phyloP scores from a whole-genome alignment of 1,284 basidiomycete genomes.

The Bjerkandera adusta region DNA sequence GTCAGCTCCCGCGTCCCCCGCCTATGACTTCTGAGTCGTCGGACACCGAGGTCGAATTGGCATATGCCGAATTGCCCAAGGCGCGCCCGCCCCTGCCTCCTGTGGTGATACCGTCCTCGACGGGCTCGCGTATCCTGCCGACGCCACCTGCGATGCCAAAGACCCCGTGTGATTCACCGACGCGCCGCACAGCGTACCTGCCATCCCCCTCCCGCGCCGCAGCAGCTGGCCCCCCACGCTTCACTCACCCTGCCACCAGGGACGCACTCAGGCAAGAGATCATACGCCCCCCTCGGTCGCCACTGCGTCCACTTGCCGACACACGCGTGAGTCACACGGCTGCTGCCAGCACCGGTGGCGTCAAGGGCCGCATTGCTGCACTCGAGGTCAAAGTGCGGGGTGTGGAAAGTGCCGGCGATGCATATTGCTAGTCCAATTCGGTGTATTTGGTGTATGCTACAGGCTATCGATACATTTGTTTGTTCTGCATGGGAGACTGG shows the following conservation, averaged over 20 bases:
- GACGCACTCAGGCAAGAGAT: constrained; percentile 1
- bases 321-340: neutral
- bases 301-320: constrained; percentile 1
- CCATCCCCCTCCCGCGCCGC: too few relatives aligned
- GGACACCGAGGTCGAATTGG: too few relatives aligned
- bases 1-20: constrained; percentile 20
- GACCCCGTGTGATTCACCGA: too few relatives aligned
- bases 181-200: too few relatives aligned
- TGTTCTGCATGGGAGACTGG: neutral
- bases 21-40: neutral
- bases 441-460: neutral
- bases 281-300: constrained; percentile 5
- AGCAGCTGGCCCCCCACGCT: too few relatives aligned
- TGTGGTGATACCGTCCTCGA: neutral
- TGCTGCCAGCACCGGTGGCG: constrained; percentile 10
- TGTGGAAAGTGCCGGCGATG: constrained; percentile 9
- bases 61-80: too few relatives aligned
- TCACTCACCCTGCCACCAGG: too few relatives aligned
- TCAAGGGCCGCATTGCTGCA: constrained; percentile 23
- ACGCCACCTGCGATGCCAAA: constrained; percentile 3
- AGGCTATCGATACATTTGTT: constrained; percentile 1
- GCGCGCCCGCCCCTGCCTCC: too few relatives aligned
- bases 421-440: constrained; percentile 7
- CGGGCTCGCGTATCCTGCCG: constrained; percentile 4
- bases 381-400: constrained; percentile 21